phyloP scores from a whole-genome alignment of 768 basidiomycete genomes.

The Boletus tomentosulus region DNA sequence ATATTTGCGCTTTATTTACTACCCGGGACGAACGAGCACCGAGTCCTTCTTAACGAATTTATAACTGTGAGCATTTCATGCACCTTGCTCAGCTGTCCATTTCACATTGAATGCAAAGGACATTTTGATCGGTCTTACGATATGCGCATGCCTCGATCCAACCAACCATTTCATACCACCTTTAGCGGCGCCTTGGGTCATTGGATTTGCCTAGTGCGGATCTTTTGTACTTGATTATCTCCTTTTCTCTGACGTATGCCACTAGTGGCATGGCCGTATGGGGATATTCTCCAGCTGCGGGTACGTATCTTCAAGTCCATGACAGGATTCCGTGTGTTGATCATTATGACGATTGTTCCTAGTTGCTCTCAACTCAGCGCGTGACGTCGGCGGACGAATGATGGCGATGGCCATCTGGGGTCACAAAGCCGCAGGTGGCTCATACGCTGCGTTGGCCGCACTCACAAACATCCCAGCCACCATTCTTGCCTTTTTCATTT shows the following conservation, averaged over 20 bases:
- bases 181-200: conserved; percentile 44
- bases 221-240: background rate
- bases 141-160: conserved; percentile 40
- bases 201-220: conserved; percentile 57
- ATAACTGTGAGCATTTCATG: conserved; percentile 24
- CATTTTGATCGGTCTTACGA: conserved; percentile 18
- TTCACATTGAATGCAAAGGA: conserved; percentile 9
- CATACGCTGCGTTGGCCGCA: conserved; percentile 59
- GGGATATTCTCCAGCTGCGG: conserved; percentile 51
- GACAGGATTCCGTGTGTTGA: background rate
- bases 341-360: background rate
- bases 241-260: background rate
- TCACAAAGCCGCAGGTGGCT: conserved; percentile 43
- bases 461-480: conserved; percentile 66
- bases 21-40: conserved; percentile 30
- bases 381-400: conserved; percentile 63
- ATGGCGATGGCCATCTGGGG: conserved; percentile 62
- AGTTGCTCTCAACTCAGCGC: conserved; percentile 64
- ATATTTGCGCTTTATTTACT: conserved; percentile 36
- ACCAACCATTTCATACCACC: conserved; percentile 59
- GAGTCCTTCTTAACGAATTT: conserved; percentile 39
- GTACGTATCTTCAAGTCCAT: conserved; percentile 26
- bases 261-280: conserved; percentile 54
- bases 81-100: background rate
- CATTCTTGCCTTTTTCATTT: conserved; percentile 47